Evolutionary conservation across 116 monocot species (phyloP), one percentile per base, ranked within the genome.

Genomic region (Posidonia oceanica): DNA sequence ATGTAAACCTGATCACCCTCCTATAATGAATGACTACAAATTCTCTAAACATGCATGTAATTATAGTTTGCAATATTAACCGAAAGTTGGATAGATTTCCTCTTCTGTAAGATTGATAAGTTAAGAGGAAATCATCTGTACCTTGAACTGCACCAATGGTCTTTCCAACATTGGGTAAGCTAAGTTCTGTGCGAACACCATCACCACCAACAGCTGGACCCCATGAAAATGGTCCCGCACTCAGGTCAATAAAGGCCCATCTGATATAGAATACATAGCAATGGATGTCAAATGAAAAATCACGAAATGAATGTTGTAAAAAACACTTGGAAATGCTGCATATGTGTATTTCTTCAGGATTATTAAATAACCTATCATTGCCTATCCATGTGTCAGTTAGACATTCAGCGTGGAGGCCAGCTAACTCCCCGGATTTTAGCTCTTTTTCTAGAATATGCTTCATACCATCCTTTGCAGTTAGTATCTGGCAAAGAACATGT

Each of bases 131-230:
- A 44, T 18, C 39, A 8, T 39, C n/a, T 40, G 16, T 56, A 69
- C 69, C 69, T 18, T 37, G 55, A 74, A 85, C 80, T 36, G 96
- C 88, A 75, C 91, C 96, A 77, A 96, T 77, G 52, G 88, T 96
- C 79, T 89, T 96, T 37, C 59, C 84, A 17, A 98, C 88, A 88
- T 87, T 98, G 52, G 93, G 98, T 52, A 98, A 74, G 77, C 98
- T 88, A 77, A 76, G 66, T 65, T 90, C 93, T n/a, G 93, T 90
- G 23, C 98, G 93, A 67, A 98, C 98, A 67, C 98, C 98, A 75
- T 98, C 98, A 68, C 98, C 93, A 69, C 93, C 98, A 84, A 93
- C 98, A 78, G 93, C 75, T 20, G 98, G 98, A 81, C 98, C 98
- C 98, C 98, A 98, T 7, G 93, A 82, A 80, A 98, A 98, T 61